Evolutionary conservation across 1,284 basidiomycete genomes (phyloP), one percentile per base, ranked within the genome.

Genomic region (Marasmius oreades): DNA sequence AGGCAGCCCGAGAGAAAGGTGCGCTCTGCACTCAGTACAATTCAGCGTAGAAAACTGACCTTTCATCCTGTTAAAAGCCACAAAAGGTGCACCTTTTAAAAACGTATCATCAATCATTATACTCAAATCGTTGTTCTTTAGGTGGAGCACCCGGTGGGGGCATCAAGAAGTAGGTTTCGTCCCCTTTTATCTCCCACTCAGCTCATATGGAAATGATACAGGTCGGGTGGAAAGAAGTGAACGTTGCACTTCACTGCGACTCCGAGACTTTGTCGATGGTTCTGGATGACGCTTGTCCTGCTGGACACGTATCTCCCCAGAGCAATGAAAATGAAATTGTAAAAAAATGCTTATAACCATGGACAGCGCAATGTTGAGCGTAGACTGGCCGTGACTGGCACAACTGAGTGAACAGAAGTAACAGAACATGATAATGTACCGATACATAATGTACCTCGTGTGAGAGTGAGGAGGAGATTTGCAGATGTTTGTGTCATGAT

Each of bases 161-260:
- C 36, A 89, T 92, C 77, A 92, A 92, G 81, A 90, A 92, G 90
- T 90, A 69, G 61, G 82, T 77, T 22, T 44, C 45, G 23, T 23
- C 14, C 44, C 23, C n/a, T 36, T 24, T 18, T 42, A 14, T 7
- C 24, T 28, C 24, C 14, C 11, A 33, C 18, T 16, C 2, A 18
- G 22, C 26, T 28, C 10, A 28, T 18, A 33, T 36, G 53, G 22
- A 1, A 18, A 33, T 14, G 20, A 8, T 62, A 52, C 63, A 88
- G 88, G 71, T 88, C 86, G 37, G 84, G 84, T 52, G 28, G 28
- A 31, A 89, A 88, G 82, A 88, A 88, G 70, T 88, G 77, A 53
- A 59, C 14, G 12, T 46, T 5, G 23, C n/a, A 20, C 45, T 22
- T 7, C 1, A 24, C 11, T 42, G 20, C 5, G 16, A 12, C 4